phyloP scores from a whole-genome alignment of 768 basidiomycete genomes.

The Crepidotus variabilis region DNA sequence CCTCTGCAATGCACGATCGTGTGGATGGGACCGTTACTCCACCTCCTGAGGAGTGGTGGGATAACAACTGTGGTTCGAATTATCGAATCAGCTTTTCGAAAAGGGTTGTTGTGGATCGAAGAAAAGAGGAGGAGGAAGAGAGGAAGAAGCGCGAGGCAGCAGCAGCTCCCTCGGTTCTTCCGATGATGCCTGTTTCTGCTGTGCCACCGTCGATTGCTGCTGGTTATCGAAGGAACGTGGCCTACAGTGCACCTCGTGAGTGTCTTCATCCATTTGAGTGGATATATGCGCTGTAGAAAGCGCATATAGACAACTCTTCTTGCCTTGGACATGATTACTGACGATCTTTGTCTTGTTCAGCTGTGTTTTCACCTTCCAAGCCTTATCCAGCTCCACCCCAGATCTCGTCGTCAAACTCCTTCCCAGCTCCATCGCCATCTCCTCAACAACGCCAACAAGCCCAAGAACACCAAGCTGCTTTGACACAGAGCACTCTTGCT shows the following conservation, averaged over 20 bases:
- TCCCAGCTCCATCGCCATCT: slow-evolving; percentile 3
- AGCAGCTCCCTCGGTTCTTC: not conserved
- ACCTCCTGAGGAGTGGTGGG: slow-evolving; percentile 80
- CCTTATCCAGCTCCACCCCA: slow-evolving; percentile 7
- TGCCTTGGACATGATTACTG: not conserved
- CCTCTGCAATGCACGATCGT: not conserved
- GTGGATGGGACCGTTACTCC: not conserved
- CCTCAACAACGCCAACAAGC: slow-evolving; percentile 4
- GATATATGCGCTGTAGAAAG: too few relatives aligned
- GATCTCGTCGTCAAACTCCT: slow-evolving; percentile 7
- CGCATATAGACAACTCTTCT: not conserved
- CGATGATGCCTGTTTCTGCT: too few relatives aligned
- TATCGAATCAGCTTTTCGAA: slow-evolving; percentile 67
- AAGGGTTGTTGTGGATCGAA: slow-evolving; percentile 7
- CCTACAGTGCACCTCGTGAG: slow-evolving; percentile 31
- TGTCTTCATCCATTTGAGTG: not conserved
- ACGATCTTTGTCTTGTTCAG: slow-evolving; percentile 1
- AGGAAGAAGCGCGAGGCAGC: not conserved
- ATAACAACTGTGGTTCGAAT: slow-evolving; percentile 79
- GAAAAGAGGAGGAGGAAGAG: slow-evolving; percentile 5
- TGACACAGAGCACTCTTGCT: slow-evolving; percentile 29
- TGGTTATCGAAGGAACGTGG: slow-evolving; percentile 16
- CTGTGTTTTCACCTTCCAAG: slow-evolving; percentile 6
- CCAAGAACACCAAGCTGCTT: slow-evolving; percentile 18
- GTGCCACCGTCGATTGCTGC: too few relatives aligned